Base-by-base conservation (phyloP, 306 rosid genomes). In the Castanea mollissima region DNA sequence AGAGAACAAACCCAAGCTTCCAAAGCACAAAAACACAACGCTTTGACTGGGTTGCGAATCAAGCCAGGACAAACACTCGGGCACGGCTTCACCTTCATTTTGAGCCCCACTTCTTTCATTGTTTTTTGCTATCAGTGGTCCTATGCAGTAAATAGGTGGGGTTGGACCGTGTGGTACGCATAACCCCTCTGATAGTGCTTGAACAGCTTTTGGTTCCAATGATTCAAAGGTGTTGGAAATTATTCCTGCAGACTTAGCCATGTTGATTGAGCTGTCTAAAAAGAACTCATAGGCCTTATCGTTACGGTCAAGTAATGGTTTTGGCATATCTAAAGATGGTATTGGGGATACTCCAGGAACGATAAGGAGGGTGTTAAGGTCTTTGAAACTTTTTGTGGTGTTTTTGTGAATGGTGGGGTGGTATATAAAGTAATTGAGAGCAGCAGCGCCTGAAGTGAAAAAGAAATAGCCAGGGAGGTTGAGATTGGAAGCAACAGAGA, bases 21-120 rank as follows among this genome's bases (percentile, higher is more conserved):
- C 97, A 20, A 91, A 89, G 65, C 91, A 78, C 51, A 91, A 60
- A 11, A 89, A 83, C 46, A 89, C 88, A 1, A 91, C 97, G n/a
- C 89, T 83, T 54, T 64, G 73, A 70, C 72, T 76, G 14, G 97
- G 91, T 21, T 91, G 97, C 6, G 74, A 46, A 38, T 89, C 83
- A 5, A 91, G 81, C 97, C 93, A 89, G 8, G 56, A 76, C 78
- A 89, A 29, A 55, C 90, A 89, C 59, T 81, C 87, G 0, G 27
- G 38, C 19, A 49, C 79, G 1, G 16, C 70, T 9, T 19, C 41
- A 5, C 44, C 65, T 41, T 41, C 46, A 41, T 41, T 41, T 41
- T 41, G 46, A 41, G 46, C 8, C 5, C 64, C 77, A 9, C 31
- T 32, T 21, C 54, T 64, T 19, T 74, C 49, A 6, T 51, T 25